Percentiles rank a stretch among this genome's conserved stretches.
Evolutionary conservation across 148 eudicot genomes (phyloP).

Genomic region (Gaultheria prostrata): DNA sequence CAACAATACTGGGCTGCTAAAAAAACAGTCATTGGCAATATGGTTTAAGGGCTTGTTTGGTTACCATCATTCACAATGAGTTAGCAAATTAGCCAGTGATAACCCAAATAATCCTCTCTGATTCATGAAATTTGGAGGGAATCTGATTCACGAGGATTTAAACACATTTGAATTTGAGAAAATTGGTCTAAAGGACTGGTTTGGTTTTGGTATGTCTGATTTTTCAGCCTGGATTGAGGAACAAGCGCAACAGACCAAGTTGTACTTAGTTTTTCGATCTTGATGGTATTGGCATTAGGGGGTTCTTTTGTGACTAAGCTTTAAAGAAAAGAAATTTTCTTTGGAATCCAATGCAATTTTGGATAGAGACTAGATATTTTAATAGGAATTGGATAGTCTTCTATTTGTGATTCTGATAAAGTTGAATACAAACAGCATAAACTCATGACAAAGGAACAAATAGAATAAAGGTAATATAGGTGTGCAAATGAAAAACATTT

Average conservation of each 20-base stretch:
- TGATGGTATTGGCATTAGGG: neutral
- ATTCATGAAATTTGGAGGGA: neutral
- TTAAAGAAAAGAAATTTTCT: neutral
- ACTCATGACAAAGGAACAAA: neutral
- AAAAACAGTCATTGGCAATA: neutral
- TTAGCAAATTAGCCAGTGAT: neutral
- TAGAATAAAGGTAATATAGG: neutral
- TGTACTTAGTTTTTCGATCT: neutral
- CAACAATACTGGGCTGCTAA: neutral
- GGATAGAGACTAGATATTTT: neutral
- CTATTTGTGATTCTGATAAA: neutral
- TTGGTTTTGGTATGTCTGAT: neutral
- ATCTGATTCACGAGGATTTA: neutral
- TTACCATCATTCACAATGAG: neutral
- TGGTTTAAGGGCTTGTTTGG: neutral
- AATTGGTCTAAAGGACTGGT: neutral
- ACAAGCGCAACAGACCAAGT: neutral
- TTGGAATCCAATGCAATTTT: conserved; percentile 6
- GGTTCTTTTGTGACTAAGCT: neutral
- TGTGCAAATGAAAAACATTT: neutral
- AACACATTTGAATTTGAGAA: neutral
- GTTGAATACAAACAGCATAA: neutral
- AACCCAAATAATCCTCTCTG: neutral
- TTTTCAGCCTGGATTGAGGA: conserved; percentile 3
- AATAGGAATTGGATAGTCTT: neutral